Evolutionary conservation across 805 yeast species (phyloP), one percentile per base, ranked within the genome.

Genomic region (Limtongozyma cylindracea): DNA sequence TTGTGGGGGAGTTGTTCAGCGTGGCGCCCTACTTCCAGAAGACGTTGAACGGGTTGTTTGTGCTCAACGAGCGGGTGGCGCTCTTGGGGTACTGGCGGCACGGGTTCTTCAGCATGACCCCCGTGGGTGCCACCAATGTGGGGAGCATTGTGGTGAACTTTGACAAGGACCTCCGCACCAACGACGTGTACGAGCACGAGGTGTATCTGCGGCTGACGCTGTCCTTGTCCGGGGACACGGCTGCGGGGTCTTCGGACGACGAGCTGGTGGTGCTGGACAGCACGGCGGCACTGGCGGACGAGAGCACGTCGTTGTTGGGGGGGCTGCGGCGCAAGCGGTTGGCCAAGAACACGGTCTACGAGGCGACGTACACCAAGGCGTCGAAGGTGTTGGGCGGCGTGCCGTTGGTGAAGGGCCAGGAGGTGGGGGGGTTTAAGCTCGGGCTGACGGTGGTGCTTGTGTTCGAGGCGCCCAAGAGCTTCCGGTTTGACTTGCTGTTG

Each of bases 91-190:
- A 77, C 36, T 88, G 98, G 98, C 76, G 73, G 39, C 61, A 88
- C 41, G 99, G 99, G 0, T 88, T 88, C 35, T 88, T 88, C 49
- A 71, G 91, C 31, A 88, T 88, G 99, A 84, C 93, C 1, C 95
- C 99, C 0, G 98, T 88, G 8, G 99, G 99, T 9, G 99, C 99
- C 12, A 88, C 98, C 3, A 88, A 88, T 46, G 99, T 88, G 15
- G 99, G 99, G 5, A 72, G 91, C 35, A 88, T 88, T 31, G 68
- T 72, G 27, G 58, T 88, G 31, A 78, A 82, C 39, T 88, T 88
- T 37, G 99, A 88, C 45, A 70, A 71, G 46, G 82, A 76, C 36
- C 59, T 88, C 37, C 60, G 70, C 18, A 88, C 99, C 9, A 88
- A 88, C 42, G 68, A 65, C 16, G 55, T 58, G 20, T 66, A 63